Evolutionary conservation across 2,329 filamentous ascomycete genomes (phyloP).

Genomic region (Magnaporthales sp.): DNA sequence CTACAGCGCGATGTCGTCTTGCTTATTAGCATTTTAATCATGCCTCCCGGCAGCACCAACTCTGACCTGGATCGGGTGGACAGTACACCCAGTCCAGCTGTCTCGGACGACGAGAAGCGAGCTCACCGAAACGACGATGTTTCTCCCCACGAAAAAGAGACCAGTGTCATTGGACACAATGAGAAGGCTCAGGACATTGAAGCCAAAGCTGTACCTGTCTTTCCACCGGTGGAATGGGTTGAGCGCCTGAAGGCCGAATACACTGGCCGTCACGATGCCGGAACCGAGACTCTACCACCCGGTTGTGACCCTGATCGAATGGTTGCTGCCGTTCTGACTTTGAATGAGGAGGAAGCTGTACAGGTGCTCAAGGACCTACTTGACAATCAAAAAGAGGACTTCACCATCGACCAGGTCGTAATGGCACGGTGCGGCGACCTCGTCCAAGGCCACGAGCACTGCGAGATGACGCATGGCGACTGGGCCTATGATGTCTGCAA

Average conservation of each 20-base stretch:
- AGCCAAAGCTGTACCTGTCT: neutral
- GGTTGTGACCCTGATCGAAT: constrained; percentile 4
- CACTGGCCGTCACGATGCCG: constrained; percentile 2
- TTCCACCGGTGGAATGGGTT: constrained; percentile 2
- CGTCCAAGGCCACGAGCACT: constrained; percentile 15
- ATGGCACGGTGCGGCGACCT: constrained; percentile 15
- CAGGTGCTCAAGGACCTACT: constrained; percentile 10
- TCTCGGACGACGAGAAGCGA: neutral
- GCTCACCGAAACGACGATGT: neutral
- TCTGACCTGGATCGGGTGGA: neutral
- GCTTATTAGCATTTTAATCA: neutral
- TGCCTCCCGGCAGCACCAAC: neutral
- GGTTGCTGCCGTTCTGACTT: neutral
- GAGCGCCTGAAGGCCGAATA: constrained; percentile 6
- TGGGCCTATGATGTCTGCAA: constrained; percentile 19
- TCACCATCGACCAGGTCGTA: constrained; percentile 17
- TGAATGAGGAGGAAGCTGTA: neutral
- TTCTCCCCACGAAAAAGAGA: neutral
- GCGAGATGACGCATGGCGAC: constrained; percentile 18
- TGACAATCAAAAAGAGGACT: constrained; percentile 16
- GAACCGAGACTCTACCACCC: constrained; percentile 1
- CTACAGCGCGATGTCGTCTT: neutral
- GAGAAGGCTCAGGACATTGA: neutral
- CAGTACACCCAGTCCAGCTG: neutral
- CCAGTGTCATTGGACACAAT: neutral